These are phyloP conservation scores for Fusarium tricinctum DNA, from an alignment of 2,329 filamentous ascomycete genomes.

Conservation along the genomic window DNA sequence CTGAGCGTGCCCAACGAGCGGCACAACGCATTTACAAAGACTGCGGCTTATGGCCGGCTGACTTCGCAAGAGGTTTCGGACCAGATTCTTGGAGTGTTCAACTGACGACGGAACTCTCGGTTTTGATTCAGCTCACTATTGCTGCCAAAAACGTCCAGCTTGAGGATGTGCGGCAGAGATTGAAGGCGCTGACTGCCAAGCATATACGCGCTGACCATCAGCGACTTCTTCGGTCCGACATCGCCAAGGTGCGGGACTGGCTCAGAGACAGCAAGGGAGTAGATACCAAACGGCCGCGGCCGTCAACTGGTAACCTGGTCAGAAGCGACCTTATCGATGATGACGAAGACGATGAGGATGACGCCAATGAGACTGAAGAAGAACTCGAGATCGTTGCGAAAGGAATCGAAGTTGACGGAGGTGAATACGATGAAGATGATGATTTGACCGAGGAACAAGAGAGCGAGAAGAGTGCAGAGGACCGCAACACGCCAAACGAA, in stretches of 20 bases:
- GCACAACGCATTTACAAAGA: constrained; percentile 6
- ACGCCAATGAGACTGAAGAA: background rate
- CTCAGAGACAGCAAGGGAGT: background rate
- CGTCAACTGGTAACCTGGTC: background rate
- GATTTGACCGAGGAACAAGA: background rate
- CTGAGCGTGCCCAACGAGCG: constrained; percentile 3
- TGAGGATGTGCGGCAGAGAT: background rate
- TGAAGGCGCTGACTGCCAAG: background rate
- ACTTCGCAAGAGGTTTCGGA: background rate
- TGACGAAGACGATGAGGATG: background rate
- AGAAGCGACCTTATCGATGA: background rate
- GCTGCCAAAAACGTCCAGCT: background rate
- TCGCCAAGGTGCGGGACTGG: constrained; percentile 2
- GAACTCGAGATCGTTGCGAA: background rate
- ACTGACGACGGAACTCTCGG: background rate
- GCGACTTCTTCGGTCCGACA: background rate
- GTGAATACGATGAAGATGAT: background rate
- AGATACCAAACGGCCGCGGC: background rate
- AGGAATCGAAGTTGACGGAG: background rate
- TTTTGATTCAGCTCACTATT: background rate
- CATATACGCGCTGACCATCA: constrained; percentile 1
- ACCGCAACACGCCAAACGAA: background rate
- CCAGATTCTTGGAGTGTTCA: constrained; percentile 4
- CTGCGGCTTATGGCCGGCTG: constrained; percentile 8
- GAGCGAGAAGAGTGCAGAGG: background rate